These are phyloP conservation scores for Lathyrus oleraceus DNA, from an alignment of 306 rosid genomes.

Conservation along the genomic window DNA sequence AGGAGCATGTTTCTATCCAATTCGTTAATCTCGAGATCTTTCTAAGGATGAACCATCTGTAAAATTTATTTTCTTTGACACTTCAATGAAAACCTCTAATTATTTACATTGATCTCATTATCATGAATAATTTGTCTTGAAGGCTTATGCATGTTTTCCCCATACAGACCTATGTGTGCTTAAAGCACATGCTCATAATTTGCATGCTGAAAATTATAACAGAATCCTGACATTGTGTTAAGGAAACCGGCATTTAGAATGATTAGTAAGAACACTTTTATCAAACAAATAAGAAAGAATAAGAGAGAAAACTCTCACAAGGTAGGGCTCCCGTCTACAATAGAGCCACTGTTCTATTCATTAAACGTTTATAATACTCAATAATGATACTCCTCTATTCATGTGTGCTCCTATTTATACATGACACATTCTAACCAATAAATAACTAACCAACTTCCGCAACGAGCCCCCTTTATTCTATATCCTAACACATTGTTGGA, in stretches of 20 bases:
- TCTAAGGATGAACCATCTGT: too few relatives aligned
- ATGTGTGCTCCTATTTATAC: background rate
- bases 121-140: background rate
- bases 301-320: background rate
- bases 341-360: slow-evolving; percentile 1
- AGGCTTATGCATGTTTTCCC: slow-evolving; percentile 12
- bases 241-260: background rate
- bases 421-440: background rate
- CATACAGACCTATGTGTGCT: background rate
- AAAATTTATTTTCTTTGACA: too few relatives aligned
- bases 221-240: background rate
- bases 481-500: background rate
- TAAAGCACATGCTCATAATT: slow-evolving; percentile 15
- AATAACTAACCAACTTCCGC: background rate
- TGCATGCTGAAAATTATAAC: background rate
- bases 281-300: background rate
- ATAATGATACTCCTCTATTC: background rate
- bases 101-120: slow-evolving; percentile 21
- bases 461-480: background rate
- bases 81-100: slow-evolving; percentile 1
- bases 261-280: background rate
- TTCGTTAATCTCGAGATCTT: too few relatives aligned
- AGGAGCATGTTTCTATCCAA: too few relatives aligned
- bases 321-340: background rate
- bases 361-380: background rate